Base-by-base conservation (phyloP, 768 basidiomycete genomes). In the Glaciozyma martinii region DNA sequence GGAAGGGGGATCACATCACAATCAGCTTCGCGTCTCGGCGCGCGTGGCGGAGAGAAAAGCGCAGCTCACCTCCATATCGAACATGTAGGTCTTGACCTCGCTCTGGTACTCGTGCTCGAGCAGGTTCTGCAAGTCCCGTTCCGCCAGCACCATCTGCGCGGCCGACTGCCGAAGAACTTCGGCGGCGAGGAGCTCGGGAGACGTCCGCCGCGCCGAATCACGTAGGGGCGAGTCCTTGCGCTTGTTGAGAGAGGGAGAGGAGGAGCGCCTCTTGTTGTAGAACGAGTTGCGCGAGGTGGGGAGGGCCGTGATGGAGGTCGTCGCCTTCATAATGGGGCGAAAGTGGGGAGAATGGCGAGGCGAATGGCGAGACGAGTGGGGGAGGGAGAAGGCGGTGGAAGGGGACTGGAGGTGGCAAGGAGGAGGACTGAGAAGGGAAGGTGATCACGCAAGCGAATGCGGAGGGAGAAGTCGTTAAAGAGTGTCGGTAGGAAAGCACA, bases 91-190 rank as follows among this genome's bases (percentile, higher is more conserved):
- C 63, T 85, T 82, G 63, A 98, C 92, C 74, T 99, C 95, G 56
- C 91, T 88, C 46, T 86, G 83, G 75, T 99, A 98, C 77, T 98
- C 94, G 75, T 91, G 90, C 79, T 98, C 95, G 71, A 93, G 81
- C 65, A 91, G 81, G 61, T 87, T 82, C 54, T 86, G 72, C 86
- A 80, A 44, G 85, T 87, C 64, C 80, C 79, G 52, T 86, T 83
- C 74, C 81, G 71, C 73, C 27, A 67, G 55, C 81, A 76, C 76
- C 84, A 88, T 57, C 82, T 80, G 47, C 66, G 63, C 60, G 19
- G 72, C 60, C 43, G 63, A 54, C 54, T 66, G 62, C 46, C 73
- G 71, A 30, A 62, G 61, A 65, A 71, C 64, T 59, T 73, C 71
- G 54, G 66, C 66, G 27, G 83, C 60, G 27, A 62, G 83, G 74